Percentiles rank a stretch among this genome's conserved stretches.
These are phyloP conservation scores for Colletotrichum orchidophilum DNA, from an alignment of 2,329 filamentous ascomycete genomes.

Conservation along the genomic window DNA sequence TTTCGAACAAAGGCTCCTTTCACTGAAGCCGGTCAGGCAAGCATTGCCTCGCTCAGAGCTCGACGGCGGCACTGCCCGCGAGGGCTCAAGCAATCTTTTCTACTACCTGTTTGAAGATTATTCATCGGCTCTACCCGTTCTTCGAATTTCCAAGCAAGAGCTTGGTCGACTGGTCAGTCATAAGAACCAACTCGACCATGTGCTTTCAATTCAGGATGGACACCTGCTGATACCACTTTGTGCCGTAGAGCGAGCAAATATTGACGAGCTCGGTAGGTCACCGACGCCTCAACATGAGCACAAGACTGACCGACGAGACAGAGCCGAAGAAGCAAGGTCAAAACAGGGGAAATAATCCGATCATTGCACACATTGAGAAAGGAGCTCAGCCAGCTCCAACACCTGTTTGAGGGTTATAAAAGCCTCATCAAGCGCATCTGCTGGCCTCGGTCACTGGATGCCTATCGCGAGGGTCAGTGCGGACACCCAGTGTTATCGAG, in stretches of 20 bases:
- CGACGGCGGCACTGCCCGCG: not conserved
- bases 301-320: constrained; percentile 21
- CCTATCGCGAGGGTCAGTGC: not conserved
- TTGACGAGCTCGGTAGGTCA: constrained; percentile 46
- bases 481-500: not conserved
- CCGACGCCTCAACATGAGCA: not conserved
- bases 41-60: constrained; percentile 36
- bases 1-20: constrained; percentile 51
- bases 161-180: constrained; percentile 41
- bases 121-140: constrained; percentile 65
- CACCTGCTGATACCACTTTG: not conserved
- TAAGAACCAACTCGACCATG: not conserved
- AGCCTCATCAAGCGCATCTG: constrained; percentile 68
- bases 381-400: constrained; percentile 67
- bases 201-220: not conserved
- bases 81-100: constrained; percentile 48
- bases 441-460: constrained; percentile 48
- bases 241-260: constrained; percentile 44
- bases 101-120: constrained; percentile 76
- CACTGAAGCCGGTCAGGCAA: constrained; percentile 50
- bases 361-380: constrained; percentile 68
- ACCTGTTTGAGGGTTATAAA: constrained; percentile 69
- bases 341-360: constrained; percentile 64
- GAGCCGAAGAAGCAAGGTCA: constrained; percentile 38
- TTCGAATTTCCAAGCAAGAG: constrained; percentile 56